Percentiles rank a stretch among this genome's conserved stretches.
These are phyloP conservation scores for Trichaptum fuscoviolaceum DNA, from an alignment of 768 basidiomycete genomes.

Conservation along the genomic window DNA sequence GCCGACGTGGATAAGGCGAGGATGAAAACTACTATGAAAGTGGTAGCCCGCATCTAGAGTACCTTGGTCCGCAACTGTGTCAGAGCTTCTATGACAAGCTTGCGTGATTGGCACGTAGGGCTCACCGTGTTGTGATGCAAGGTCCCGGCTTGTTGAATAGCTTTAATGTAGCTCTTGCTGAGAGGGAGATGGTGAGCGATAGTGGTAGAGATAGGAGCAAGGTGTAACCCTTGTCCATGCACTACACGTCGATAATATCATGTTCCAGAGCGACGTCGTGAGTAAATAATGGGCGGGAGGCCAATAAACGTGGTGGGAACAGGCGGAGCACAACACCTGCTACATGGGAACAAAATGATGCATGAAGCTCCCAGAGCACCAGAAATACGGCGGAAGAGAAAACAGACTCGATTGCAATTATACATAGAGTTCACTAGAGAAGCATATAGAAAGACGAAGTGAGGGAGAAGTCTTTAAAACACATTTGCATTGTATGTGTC, in stretches of 20 bases:
- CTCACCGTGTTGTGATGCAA: background rate
- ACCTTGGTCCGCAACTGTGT: background rate
- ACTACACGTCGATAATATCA: background rate
- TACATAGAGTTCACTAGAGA: background rate
- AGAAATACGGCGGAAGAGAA: background rate
- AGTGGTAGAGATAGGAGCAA: background rate
- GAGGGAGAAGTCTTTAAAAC: background rate
- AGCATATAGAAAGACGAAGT: background rate
- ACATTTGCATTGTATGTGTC: background rate
- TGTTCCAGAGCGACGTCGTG: background rate
- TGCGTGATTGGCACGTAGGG: background rate
- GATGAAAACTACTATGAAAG: background rate
- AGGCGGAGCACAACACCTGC: background rate
- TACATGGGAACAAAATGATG: slow-evolving; percentile 1
- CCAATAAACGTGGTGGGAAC: background rate
- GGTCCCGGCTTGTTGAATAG: background rate
- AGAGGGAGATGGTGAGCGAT: background rate
- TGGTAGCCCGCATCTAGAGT: background rate
- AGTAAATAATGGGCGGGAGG: background rate
- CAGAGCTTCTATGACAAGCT: background rate
- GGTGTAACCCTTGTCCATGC: background rate
- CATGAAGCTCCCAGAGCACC: background rate
- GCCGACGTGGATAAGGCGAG: background rate
- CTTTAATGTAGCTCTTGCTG: background rate
- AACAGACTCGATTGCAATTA: background rate